Evolutionary conservation across 805 yeast genomes (phyloP).

Genomic region (Hanseniaspora nectarophila): DNA sequence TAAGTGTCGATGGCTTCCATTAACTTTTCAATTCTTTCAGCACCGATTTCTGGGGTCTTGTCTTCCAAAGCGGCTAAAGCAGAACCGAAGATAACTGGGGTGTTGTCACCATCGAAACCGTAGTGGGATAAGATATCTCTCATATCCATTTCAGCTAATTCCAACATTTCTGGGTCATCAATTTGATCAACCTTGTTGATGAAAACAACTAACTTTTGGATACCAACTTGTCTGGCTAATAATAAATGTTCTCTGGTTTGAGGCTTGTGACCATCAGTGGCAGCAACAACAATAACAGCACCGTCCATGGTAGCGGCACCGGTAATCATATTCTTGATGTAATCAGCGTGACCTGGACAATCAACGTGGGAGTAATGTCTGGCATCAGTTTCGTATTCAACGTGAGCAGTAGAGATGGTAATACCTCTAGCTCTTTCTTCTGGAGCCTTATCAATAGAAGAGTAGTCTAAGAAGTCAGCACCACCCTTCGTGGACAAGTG

Average conservation of each 20-base stretch:
- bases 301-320: slow-evolving; percentile 99
- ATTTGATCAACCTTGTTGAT: slow-evolving; percentile 97
- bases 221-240: slow-evolving; percentile 99
- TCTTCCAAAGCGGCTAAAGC: slow-evolving; percentile 93
- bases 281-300: slow-evolving; percentile 98
- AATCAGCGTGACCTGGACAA: slow-evolving; percentile 98
- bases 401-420: slow-evolving; percentile 95
- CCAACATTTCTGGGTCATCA: slow-evolving; percentile 98
- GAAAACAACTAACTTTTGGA: slow-evolving; percentile 89
- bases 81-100: slow-evolving; percentile 97
- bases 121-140: slow-evolving; percentile 82
- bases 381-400: slow-evolving; percentile 87
- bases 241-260: slow-evolving; percentile 98
- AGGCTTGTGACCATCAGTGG: slow-evolving; percentile 98
- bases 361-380: slow-evolving; percentile 97
- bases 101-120: slow-evolving; percentile 96
- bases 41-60: slow-evolving; percentile 82
- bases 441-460: slow-evolving; percentile 91
- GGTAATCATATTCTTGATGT: slow-evolving; percentile 96
- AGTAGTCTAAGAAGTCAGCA: slow-evolving; percentile 85
- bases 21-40: slow-evolving; percentile 66
- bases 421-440: slow-evolving; percentile 99
- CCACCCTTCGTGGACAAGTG: slow-evolving; percentile 79
- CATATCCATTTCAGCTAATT: slow-evolving; percentile 99
- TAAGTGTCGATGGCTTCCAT: slow-evolving; percentile 85